phyloP scores from a whole-genome alignment of 148 eudicot genomes.

The Heliosperma pusillum region DNA sequence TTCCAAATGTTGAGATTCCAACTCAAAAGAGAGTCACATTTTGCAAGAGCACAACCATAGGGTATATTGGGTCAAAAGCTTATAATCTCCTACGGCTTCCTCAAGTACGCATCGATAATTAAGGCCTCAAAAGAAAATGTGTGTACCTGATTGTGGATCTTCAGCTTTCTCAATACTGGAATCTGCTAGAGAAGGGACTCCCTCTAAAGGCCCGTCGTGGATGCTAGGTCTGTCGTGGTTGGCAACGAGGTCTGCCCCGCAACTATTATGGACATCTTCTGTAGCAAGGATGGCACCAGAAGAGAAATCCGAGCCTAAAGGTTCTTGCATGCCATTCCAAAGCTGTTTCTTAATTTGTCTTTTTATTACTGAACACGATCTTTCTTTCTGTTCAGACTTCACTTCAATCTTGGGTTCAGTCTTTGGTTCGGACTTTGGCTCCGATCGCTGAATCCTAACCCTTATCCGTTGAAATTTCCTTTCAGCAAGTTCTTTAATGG shows the following conservation, averaged over 20 bases:
- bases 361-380: conserved; percentile 34
- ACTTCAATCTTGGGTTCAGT: conserved; percentile 45
- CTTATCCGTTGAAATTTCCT: conserved; percentile 64
- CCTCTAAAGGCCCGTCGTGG: conserved; percentile 47
- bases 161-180: conserved; percentile 50
- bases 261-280: conserved; percentile 38
- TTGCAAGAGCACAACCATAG: too few species aligned
- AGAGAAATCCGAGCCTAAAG: conserved; percentile 66
- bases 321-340: conserved; percentile 44
- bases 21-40: too few species aligned
- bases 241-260: conserved; percentile 29
- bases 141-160: conserved; percentile 55
- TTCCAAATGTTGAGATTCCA: too few species aligned
- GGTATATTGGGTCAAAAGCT: too few species aligned
- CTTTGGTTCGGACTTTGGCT: conserved; percentile 34
- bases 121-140: neutral
- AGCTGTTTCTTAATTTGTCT: conserved; percentile 54
- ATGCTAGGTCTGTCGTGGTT: conserved; percentile 36
- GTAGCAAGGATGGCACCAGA: conserved; percentile 41
- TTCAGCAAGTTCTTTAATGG: conserved; percentile 83
- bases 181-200: conserved; percentile 42
- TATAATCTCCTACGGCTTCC: too few species aligned
- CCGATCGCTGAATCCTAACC: conserved; percentile 36
- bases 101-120: neutral
- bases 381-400: conserved; percentile 49